phyloP scores from a whole-genome alignment of 2,329 filamentous ascomycete species.

The Fusarium sp. region DNA sequence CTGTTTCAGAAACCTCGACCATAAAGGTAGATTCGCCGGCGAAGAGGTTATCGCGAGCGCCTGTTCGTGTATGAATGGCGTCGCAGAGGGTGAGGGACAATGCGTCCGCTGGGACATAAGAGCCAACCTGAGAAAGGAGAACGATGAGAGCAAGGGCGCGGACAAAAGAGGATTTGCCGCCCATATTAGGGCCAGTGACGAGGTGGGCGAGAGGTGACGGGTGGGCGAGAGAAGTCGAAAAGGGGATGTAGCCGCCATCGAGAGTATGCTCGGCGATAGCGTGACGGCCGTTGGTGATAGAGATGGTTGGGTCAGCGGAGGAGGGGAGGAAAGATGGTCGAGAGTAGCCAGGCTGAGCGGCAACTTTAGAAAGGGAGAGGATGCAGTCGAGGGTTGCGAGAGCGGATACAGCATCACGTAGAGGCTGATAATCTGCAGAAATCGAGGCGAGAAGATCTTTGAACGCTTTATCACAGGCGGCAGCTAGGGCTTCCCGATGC shows the following conservation, averaged over 20 bases:
- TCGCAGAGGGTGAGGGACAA: conserved; percentile 86
- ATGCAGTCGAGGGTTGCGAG: conserved; percentile 92
- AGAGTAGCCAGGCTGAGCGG: conserved; percentile 86
- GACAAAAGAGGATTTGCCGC: conserved; percentile 97
- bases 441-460: conserved; percentile 78
- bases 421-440: conserved; percentile 85
- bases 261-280: conserved; percentile 96
- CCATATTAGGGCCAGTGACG: conserved; percentile 98
- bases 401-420: conserved; percentile 88
- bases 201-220: conserved; percentile 79
- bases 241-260: conserved; percentile 89
- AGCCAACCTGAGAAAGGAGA: conserved; percentile 95
- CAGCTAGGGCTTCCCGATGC: conserved; percentile 91
- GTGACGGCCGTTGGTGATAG: conserved; percentile 77
- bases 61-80: conserved; percentile 95
- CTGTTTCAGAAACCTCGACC: conserved; percentile 95
- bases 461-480: conserved; percentile 91
- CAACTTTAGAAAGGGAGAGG: conserved; percentile 85
- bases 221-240: conserved; percentile 80
- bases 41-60: conserved; percentile 95
- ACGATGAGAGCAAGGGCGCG: conserved; percentile 90
- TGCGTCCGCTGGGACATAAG: conserved; percentile 86
- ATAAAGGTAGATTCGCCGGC: conserved; percentile 97
- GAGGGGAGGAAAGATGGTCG: conserved; percentile 78
- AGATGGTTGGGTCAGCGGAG: conserved; percentile 74